These are phyloP conservation scores for Kurtzmaniella quercitrusa DNA, from an alignment of 1,139 yeast species.

Conservation along the genomic window DNA sequence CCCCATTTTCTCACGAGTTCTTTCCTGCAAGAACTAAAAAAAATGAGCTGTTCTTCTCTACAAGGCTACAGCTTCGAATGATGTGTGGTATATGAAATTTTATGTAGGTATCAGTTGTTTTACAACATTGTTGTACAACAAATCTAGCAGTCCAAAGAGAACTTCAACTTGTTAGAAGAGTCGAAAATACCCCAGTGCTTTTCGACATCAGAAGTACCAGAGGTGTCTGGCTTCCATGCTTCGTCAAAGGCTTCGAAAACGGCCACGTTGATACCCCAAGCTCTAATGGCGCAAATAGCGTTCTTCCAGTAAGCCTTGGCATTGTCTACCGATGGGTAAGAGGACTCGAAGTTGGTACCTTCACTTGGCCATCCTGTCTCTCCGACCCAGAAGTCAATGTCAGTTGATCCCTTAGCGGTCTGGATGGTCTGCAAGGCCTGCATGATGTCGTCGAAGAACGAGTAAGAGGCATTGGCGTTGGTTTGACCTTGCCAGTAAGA, in stretches of 20 bases:
- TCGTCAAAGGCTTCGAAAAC: conserved; percentile 95
- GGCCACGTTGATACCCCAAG: conserved; percentile 90
- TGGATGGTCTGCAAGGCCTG: conserved; percentile 89
- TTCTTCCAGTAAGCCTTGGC: conserved; percentile 82
- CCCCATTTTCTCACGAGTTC: too few relatives aligned
- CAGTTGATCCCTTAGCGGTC: conserved; percentile 77
- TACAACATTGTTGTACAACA: conserved; percentile 4
- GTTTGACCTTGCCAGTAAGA: conserved; percentile 99
- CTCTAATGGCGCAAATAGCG: conserved; percentile 88
- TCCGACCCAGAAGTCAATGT: conserved; percentile 89
- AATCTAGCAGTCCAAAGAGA: conserved; percentile 55
- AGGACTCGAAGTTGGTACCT: conserved; percentile 66
- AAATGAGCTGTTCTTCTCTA: too few relatives aligned
- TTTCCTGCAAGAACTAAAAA: too few relatives aligned
- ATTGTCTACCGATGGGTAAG: conserved; percentile 65
- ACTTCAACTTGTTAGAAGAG: conserved; percentile 51
- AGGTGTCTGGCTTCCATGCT: conserved; percentile 89
- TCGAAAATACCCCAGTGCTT: conserved; percentile 91
- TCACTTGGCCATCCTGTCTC: conserved; percentile 98
- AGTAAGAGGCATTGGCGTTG: conserved; percentile 71
- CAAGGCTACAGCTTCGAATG: neutral
- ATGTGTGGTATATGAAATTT: neutral
- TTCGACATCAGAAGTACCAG: conserved; percentile 83
- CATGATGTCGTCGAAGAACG: conserved; percentile 94
- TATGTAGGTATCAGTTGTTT: neutral